These are phyloP conservation scores for Conticribra weissflogii DNA, from an alignment of 108 stramenopile species.

Conservation along the genomic window DNA sequence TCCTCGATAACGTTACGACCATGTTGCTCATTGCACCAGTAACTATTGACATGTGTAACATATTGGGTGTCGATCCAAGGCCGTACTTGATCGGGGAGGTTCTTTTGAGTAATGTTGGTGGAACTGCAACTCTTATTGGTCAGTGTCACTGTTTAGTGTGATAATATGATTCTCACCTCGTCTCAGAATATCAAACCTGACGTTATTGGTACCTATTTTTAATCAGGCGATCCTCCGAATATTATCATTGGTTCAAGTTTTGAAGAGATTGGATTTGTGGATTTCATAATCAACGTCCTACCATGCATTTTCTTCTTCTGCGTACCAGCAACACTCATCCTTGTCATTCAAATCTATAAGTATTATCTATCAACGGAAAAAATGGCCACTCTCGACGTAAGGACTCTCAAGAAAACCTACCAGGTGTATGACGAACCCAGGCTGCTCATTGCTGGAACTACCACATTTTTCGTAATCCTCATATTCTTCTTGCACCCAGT, in stretches of 20 bases:
- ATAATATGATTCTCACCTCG: neutral
- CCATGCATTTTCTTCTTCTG: conserved; percentile 63
- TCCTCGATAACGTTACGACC: conserved; percentile 70
- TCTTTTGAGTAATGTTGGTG: conserved; percentile 63
- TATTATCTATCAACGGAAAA: conserved; percentile 36
- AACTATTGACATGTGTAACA: conserved; percentile 73
- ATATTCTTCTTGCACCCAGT: conserved; percentile 74
- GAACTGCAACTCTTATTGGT: conserved; percentile 74
- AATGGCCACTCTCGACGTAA: conserved; percentile 53
- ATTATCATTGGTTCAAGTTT: conserved; percentile 71
- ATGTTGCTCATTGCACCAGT: conserved; percentile 70
- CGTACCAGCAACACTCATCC: conserved; percentile 48
- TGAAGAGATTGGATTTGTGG: conserved; percentile 68
- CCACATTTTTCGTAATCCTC: conserved; percentile 56
- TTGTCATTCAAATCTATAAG: conserved; percentile 52
- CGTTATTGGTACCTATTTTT: neutral
- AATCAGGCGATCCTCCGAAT: conserved; percentile 53
- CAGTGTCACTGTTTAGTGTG: neutral
- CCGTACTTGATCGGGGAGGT: conserved; percentile 69
- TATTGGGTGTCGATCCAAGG: conserved; percentile 60
- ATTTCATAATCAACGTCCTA: conserved; percentile 62
- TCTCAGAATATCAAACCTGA: conserved; percentile 3
- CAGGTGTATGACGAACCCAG: conserved; percentile 59
- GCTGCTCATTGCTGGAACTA: conserved; percentile 52
- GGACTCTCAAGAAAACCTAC: conserved; percentile 53